Base-by-base conservation (phyloP, 2,329 filamentous ascomycete genomes). In the Clarireedia hainanense region DNA sequence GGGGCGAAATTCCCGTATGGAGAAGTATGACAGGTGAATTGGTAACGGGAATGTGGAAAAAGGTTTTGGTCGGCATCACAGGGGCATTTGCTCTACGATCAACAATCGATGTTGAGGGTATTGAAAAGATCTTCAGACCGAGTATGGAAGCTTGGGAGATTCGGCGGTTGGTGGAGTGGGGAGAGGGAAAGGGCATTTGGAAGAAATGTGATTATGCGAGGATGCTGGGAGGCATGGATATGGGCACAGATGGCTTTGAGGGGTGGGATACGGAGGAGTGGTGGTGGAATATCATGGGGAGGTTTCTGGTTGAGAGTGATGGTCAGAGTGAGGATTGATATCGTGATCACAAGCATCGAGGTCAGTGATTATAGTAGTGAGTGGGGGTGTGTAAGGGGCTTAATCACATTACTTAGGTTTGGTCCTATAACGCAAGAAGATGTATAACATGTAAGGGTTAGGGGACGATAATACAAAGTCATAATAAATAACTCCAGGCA, bases 1-100 rank as follows among this genome's bases (percentile, higher is more conserved):
- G 47, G 4, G 74, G 75, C 10, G 78, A 80, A 43, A 73, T 89
- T 4, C 88, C 88, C 0, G 77, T 89, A 52, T 91, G 88, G 88
- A 79, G 82, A 52, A 84, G 86, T 67, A 83, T 91, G 58, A 81
- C 86, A 58, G 83, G 80, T 6, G 72, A 77, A 5, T 64, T 80
- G 0, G 77, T 88, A 58, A 68, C 68, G n/a, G 70, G 73, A 0
- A 77, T 83, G 54, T 91, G 88, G 85, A 76, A 79, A 53, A 78
- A 82, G 60, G 75, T 86, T 10, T 68, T 89, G 4, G 77, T 80
- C 4, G 78, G 83, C 5, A 75, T 89, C 2, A 73, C 83, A 36
- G 83, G 88, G 58, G 73, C 80, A 30, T 70, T 88, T 36, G 81
- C 84, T 1, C 83, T 80, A 17, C 76, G 85, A 56, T 80, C 85